phyloP scores from a whole-genome alignment of 1,284 basidiomycete species.

The Cutaneotrichosporon spelunceum region DNA sequence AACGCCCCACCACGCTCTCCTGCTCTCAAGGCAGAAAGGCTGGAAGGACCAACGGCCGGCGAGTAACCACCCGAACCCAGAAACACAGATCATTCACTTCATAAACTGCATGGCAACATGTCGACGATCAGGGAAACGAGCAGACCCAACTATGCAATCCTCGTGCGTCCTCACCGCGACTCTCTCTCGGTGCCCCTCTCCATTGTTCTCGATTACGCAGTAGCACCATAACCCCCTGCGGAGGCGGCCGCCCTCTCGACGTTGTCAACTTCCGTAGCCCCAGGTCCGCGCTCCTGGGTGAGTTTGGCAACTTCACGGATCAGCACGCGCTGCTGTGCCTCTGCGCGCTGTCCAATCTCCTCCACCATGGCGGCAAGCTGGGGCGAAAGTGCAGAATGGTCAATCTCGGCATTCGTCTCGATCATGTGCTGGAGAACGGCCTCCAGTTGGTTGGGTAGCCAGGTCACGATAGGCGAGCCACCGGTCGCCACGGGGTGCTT shows the following conservation, averaged over 20 bases:
- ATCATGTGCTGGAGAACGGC: slow-evolving; percentile 20
- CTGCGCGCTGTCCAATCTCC: slow-evolving; percentile 23
- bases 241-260: neutral
- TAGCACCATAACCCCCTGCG: neutral
- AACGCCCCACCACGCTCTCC: too few species aligned
- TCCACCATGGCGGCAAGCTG: slow-evolving; percentile 20
- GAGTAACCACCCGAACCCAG: too few species aligned
- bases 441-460: slow-evolving; percentile 27
- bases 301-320: slow-evolving; percentile 21
- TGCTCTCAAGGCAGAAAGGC: too few species aligned
- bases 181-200: neutral
- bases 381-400: slow-evolving; percentile 19
- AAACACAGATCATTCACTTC: neutral
- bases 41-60: too few species aligned
- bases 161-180: slow-evolving; percentile 1
- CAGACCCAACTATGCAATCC: slow-evolving; percentile 1
- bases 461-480: slow-evolving; percentile 22
- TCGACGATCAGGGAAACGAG: slow-evolving; percentile 1
- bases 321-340: slow-evolving; percentile 27
- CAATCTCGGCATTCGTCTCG: slow-evolving; percentile 17
- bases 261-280: slow-evolving; percentile 11
- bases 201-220: neutral
- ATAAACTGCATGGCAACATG: neutral
- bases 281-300: slow-evolving; percentile 13
- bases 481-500: slow-evolving; percentile 25